phyloP scores from a whole-genome alignment of 2,329 filamentous ascomycete genomes.

The Acephala macrosclerotiorum region DNA sequence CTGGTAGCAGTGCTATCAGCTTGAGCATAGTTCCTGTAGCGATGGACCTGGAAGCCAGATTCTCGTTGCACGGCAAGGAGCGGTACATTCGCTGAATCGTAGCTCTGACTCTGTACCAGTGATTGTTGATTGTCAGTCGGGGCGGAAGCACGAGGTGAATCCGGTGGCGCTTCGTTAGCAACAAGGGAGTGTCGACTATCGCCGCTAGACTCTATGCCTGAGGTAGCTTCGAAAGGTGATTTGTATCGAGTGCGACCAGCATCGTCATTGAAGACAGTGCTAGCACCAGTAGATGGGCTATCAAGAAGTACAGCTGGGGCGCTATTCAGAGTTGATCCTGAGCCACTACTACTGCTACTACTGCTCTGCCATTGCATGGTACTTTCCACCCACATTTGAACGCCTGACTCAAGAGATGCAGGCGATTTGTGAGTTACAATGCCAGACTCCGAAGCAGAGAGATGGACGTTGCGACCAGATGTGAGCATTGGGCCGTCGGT shows the following conservation, averaged over 20 bases:
- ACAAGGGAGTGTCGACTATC: neutral
- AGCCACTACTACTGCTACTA: neutral
- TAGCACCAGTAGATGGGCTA: neutral
- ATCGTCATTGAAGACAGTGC: neutral
- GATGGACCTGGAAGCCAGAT: neutral
- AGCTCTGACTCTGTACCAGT: neutral
- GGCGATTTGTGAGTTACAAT: neutral
- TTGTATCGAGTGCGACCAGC: neutral
- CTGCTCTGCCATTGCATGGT: slow-evolving; percentile 11
- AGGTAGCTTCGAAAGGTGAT: neutral
- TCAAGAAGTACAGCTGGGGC: neutral
- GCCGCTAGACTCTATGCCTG: neutral
- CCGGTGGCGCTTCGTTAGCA: neutral
- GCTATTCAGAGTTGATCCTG: neutral
- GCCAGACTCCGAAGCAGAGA: neutral
- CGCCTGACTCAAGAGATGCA: slow-evolving; percentile 10
- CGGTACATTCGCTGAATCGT: neutral
- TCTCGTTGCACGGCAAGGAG: neutral
- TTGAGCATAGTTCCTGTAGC: neutral
- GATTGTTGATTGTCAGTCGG: neutral
- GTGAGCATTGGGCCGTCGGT: slow-evolving; percentile 11
- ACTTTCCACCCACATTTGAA: slow-evolving; percentile 15
- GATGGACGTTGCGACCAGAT: slow-evolving; percentile 21
- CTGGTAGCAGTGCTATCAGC: neutral
- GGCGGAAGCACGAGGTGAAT: neutral